Evolutionary conservation across 805 yeast species (phyloP).

Genomic region (Yarrowia sp.): DNA sequence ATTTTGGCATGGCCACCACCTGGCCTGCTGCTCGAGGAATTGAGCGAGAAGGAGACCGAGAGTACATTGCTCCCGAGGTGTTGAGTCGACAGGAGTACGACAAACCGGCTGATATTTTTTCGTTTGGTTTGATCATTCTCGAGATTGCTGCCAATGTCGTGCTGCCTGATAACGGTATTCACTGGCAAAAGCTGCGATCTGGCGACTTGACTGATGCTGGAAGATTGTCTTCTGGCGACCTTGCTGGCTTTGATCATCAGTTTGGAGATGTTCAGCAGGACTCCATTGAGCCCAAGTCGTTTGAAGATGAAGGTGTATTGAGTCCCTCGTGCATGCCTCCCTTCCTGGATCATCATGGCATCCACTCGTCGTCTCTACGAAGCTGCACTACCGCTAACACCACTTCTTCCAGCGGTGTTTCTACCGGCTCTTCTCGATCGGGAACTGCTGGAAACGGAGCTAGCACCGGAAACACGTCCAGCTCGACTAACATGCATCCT

Average conservation of each 20-base stretch:
- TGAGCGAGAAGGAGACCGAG: slow-evolving; percentile 96
- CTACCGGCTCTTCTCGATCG: neutral
- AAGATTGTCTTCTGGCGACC: slow-evolving; percentile 63
- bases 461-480: slow-evolving; percentile 12
- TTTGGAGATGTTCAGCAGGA: slow-evolving; percentile 1
- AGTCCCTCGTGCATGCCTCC: slow-evolving; percentile 23
- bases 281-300: neutral
- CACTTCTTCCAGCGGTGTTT: neutral
- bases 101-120: slow-evolving; percentile 90
- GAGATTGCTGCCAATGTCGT: slow-evolving; percentile 95
- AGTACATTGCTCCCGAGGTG: slow-evolving; percentile 96
- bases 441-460: slow-evolving; percentile 19
- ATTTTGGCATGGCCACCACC: slow-evolving; percentile 90
- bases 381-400: slow-evolving; percentile 18
- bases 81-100: slow-evolving; percentile 78
- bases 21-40: slow-evolving; percentile 59
- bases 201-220: slow-evolving; percentile 98
- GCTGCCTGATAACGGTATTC: slow-evolving; percentile 91
- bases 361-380: neutral
- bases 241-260: slow-evolving; percentile 34
- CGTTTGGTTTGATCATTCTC: slow-evolving; percentile 88
- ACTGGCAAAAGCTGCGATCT: slow-evolving; percentile 93
- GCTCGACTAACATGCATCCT: slow-evolving; percentile 35
- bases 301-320: neutral
- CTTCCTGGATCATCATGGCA: neutral